Evolutionary conservation across 148 eudicot genomes (phyloP).

Genomic region (Pouteria glomerata): DNA sequence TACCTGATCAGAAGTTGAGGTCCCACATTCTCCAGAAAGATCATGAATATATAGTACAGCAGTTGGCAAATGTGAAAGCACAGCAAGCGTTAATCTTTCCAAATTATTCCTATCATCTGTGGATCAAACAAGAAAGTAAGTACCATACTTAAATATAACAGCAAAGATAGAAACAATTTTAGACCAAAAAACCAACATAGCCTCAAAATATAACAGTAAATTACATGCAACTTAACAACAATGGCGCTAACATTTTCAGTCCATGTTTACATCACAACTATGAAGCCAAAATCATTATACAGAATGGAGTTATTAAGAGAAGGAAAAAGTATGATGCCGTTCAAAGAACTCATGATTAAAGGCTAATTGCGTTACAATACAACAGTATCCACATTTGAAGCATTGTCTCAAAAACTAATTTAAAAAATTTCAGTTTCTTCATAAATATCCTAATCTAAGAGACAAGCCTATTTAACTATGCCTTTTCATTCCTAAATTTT

Average conservation of each 20-base stretch:
- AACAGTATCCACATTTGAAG: neutral
- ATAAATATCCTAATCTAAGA: neutral
- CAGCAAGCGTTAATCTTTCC: conserved; percentile 96
- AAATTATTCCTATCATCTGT: conserved; percentile 93
- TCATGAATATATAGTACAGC: conserved; percentile 96
- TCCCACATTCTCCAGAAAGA: conserved; percentile 96
- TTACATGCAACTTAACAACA: neutral
- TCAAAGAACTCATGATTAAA: neutral
- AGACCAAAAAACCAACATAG: neutral
- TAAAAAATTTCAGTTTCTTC: neutral
- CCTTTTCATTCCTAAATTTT: neutral
- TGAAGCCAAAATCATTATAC: neutral
- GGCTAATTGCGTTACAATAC: neutral
- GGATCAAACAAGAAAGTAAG: conserved; percentile 12
- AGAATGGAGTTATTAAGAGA: conserved; percentile 1
- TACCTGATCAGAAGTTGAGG: conserved; percentile 92
- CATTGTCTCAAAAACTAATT: neutral
- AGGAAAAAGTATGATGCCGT: neutral
- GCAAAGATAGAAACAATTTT: neutral
- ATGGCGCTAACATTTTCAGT: neutral
- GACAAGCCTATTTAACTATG: neutral
- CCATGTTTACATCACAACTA: neutral
- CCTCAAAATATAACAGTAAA: neutral
- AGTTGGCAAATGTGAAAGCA: conserved; percentile 92
- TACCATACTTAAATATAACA: neutral